Conservation (phyloP, 176 grass and related monocot genomes). For the Thinopyrum elongatum region DNA sequence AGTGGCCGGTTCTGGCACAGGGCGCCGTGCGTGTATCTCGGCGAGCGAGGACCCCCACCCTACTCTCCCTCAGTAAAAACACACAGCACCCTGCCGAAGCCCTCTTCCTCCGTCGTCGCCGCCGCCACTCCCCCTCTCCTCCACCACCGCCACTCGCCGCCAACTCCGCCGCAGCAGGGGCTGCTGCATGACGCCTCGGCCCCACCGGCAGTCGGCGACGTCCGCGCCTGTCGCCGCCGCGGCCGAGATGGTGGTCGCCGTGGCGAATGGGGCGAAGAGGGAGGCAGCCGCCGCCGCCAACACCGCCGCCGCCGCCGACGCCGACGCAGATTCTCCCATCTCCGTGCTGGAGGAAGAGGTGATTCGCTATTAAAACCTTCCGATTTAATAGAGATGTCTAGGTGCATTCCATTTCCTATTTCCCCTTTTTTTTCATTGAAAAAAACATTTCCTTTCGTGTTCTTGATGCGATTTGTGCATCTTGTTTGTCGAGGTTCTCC, state of each 20-base stretch:
- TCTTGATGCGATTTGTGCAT: neutral
- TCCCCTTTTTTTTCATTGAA: neutral
- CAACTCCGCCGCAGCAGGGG: neutral
- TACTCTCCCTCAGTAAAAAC: neutral
- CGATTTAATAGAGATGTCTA: neutral
- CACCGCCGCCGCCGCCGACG: neutral
- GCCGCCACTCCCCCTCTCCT: neutral
- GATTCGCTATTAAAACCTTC: neutral
- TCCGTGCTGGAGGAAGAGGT: slow-evolving; percentile 94
- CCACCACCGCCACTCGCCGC: neutral
- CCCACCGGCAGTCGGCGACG: neutral
- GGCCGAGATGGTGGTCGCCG: slow-evolving; percentile 44
- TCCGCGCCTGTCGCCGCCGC: neutral
- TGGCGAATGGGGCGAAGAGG: slow-evolving; percentile 41
- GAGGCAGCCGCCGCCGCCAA: slow-evolving; percentile 1
- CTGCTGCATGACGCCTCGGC: neutral
- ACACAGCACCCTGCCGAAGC: neutral
- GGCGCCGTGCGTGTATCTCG: neutral
- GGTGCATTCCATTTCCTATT: neutral
- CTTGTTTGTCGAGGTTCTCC: neutral
- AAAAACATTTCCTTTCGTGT: neutral
- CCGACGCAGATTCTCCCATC: slow-evolving; percentile 66
- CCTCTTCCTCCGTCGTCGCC: too few species aligned
- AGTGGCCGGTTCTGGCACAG: rapidly evolving
- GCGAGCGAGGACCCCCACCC: neutral